Evolutionary conservation across 305 asterid genomes (phyloP).

Genomic region (Fraxinus paxiana): DNA sequence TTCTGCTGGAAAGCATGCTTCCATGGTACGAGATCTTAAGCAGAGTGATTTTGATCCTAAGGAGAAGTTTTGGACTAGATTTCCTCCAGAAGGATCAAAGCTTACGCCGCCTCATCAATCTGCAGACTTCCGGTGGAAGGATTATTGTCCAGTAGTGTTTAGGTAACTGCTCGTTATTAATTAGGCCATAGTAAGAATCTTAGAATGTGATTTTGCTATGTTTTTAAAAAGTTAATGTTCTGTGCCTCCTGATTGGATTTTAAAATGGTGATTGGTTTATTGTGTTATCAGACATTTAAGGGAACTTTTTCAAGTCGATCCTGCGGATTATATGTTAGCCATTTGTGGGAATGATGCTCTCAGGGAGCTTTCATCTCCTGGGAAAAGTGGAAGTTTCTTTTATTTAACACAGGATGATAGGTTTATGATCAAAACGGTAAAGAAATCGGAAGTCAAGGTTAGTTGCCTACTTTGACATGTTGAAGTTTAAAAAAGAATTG

Average conservation of each 20-base stretch:
- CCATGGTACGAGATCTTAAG: slow-evolving; percentile 48
- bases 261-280: slow-evolving; percentile 25
- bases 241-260: slow-evolving; percentile 16
- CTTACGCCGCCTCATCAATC: slow-evolving; percentile 86
- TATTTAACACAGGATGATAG: slow-evolving; percentile 93
- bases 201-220: not conserved
- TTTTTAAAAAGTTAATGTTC: not conserved
- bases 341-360: slow-evolving; percentile 89
- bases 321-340: slow-evolving; percentile 97
- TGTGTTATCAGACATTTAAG: slow-evolving; percentile 62
- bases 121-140: slow-evolving; percentile 86
- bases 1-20: slow-evolving; percentile 81
- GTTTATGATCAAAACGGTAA: slow-evolving; percentile 94
- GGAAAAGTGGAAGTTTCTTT: slow-evolving; percentile 96
- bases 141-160: slow-evolving; percentile 85
- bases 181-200: not conserved
- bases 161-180: slow-evolving; percentile 41
- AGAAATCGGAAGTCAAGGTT: slow-evolving; percentile 97
- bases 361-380: slow-evolving; percentile 95
- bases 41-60: slow-evolving; percentile 76
- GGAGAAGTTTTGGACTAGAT: slow-evolving; percentile 90
- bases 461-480: slow-evolving; percentile 40
- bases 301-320: slow-evolving; percentile 87
- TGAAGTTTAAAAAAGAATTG: not conserved
- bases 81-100: slow-evolving; percentile 87